Evolutionary conservation across 176 grass and related monocot species (phyloP).

Genomic region (Oryza punctata): DNA sequence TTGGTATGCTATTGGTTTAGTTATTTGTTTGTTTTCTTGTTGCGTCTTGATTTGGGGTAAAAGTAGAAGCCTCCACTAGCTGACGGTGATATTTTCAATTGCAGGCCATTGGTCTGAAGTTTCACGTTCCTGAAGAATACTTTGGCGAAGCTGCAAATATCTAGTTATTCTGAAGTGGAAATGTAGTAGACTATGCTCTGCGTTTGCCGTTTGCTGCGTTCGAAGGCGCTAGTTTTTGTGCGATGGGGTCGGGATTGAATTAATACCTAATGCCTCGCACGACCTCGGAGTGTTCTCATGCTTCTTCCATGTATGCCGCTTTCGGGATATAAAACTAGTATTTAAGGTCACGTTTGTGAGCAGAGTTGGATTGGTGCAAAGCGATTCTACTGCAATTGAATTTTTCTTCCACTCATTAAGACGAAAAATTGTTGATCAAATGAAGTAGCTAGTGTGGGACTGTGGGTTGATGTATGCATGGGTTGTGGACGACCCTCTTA

Average conservation of each 20-base stretch:
- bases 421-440: no score
- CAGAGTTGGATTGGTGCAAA: no score
- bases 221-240: not conserved
- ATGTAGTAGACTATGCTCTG: not conserved
- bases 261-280: not conserved
- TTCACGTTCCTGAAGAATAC: conserved; percentile 75
- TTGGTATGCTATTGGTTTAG: not conserved
- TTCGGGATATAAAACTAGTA: no score
- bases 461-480: no score
- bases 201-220: not conserved
- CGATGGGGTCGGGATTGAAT: conserved; percentile 2
- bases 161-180: not conserved
- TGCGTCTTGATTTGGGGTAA: not conserved
- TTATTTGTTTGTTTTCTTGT: not conserved
- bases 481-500: no score
- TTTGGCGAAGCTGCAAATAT: conserved; percentile 1
- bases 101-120: conserved; percentile 73
- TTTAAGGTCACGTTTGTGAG: no score
- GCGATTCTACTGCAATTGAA: no score
- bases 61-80: not conserved
- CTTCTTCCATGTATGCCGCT: no score
- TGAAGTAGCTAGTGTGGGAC: no score
- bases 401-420: no score
- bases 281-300: no score
- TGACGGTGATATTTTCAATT: conserved; percentile 33